phyloP scores from a whole-genome alignment of 2,329 filamentous ascomycete genomes.

The Fusarium nurragi region DNA sequence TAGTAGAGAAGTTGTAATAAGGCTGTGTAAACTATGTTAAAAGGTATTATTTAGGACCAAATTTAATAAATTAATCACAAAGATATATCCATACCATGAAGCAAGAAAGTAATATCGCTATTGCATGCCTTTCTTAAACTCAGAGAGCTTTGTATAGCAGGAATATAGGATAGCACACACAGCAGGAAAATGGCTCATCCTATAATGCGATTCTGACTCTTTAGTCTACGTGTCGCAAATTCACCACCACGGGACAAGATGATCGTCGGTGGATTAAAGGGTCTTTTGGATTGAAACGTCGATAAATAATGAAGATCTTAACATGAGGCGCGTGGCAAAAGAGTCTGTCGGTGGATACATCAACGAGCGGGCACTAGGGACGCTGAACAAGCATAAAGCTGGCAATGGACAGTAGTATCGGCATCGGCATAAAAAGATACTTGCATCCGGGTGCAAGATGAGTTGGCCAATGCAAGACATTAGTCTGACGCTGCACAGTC shows the following conservation, averaged over 20 bases:
- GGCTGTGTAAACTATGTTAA: no score
- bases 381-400: constrained; percentile 31
- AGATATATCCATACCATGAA: no score
- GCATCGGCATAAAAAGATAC: constrained; percentile 7
- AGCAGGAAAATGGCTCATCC: constrained; percentile 15
- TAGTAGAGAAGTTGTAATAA: no score
- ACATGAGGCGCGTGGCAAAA: constrained; percentile 34
- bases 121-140: no score
- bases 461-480: constrained; percentile 32
- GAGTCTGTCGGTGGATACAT: not conserved
- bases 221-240: not conserved
- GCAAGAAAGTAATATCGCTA: no score
- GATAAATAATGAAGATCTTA: not conserved
- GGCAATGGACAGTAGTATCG: not conserved
- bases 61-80: no score
- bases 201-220: constrained; percentile 3
- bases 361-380: constrained; percentile 6
- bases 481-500: not conserved
- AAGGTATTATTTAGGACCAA: no score
- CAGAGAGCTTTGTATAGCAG: not conserved
- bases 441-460: constrained; percentile 30
- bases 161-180: not conserved
- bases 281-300: constrained; percentile 5
- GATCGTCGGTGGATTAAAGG: constrained; percentile 36
- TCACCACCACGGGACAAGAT: constrained; percentile 11